Conservation (phyloP, 2,329 filamentous ascomycete genomes). For the Pseudogymnoascus sp. region DNA sequence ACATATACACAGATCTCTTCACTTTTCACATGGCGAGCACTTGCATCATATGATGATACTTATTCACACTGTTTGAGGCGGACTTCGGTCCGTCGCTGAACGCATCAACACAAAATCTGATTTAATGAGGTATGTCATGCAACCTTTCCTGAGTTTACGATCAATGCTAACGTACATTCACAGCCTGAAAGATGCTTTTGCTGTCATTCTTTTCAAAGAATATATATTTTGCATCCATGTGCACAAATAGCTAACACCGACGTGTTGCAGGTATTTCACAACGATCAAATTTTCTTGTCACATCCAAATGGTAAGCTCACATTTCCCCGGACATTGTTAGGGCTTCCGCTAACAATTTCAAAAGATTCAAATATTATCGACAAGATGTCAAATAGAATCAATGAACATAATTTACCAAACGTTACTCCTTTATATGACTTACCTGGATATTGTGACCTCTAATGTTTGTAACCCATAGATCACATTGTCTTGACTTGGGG, state of each 20-base stretch:
- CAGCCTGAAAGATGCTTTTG: slow-evolving; percentile 29
- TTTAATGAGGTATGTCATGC: slow-evolving; percentile 36
- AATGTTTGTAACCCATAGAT: too few relatives aligned
- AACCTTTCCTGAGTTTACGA: background rate
- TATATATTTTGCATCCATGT: slow-evolving; percentile 7
- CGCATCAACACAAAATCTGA: slow-evolving; percentile 35
- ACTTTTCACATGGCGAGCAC: slow-evolving; percentile 15
- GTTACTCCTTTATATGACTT: background rate
- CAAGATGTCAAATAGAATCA: background rate
- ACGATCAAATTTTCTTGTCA: background rate
- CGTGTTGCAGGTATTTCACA: slow-evolving; percentile 16
- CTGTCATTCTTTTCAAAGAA: slow-evolving; percentile 18
- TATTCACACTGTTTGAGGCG: slow-evolving; percentile 39
- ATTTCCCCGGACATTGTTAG: background rate
- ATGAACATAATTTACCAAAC: background rate
- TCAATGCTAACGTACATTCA: slow-evolving; percentile 15
- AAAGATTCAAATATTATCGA: background rate
- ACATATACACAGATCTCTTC: slow-evolving; percentile 13
- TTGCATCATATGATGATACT: slow-evolving; percentile 33
- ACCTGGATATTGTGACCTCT: background rate
- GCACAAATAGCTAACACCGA: slow-evolving; percentile 20
- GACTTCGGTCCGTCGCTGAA: slow-evolving; percentile 30
- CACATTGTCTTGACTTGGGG: background rate
- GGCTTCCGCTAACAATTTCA: background rate
- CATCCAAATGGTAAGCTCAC: slow-evolving; percentile 15